A percentile compares a stretch with the other conserved stretches of the same genome.
Conservation (phyloP, 2,329 filamentous ascomycete genomes). For the Pseudogymnoascus sp. region DNA sequence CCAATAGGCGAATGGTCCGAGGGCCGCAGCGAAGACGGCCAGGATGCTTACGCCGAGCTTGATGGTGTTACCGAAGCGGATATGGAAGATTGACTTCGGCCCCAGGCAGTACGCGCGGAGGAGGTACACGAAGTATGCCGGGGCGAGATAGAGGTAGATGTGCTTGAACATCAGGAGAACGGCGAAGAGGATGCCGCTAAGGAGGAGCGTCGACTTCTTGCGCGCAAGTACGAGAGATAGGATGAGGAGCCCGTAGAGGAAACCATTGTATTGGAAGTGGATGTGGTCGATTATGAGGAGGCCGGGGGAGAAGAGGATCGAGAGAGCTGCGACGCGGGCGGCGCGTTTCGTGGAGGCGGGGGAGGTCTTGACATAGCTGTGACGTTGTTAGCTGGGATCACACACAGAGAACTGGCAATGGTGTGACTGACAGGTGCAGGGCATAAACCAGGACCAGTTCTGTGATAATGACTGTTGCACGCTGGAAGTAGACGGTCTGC, state of each 20-base stretch:
- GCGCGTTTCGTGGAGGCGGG: slow-evolving; percentile 57
- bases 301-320: slow-evolving; percentile 83
- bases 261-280: slow-evolving; percentile 98
- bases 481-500: slow-evolving; percentile 90
- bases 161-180: slow-evolving; percentile 88
- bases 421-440: slow-evolving; percentile 56
- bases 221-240: slow-evolving; percentile 78
- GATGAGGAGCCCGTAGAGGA: slow-evolving; percentile 85
- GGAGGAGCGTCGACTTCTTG: slow-evolving; percentile 62
- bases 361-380: slow-evolving; percentile 66
- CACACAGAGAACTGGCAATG: background rate
- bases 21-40: slow-evolving; percentile 66
- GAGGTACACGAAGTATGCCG: slow-evolving; percentile 90
- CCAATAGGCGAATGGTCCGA: slow-evolving; percentile 79
- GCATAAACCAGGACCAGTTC: slow-evolving; percentile 80
- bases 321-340: slow-evolving; percentile 79
- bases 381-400: background rate
- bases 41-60: slow-evolving; percentile 71
- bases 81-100: slow-evolving; percentile 63
- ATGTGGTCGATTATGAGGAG: slow-evolving; percentile 97
- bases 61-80: slow-evolving; percentile 68
- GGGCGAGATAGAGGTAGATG: slow-evolving; percentile 93
- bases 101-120: slow-evolving; percentile 85
- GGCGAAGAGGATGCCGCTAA: slow-evolving; percentile 77
- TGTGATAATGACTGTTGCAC: slow-evolving; percentile 74